Evolutionary conservation across 129 eudicot species (phyloP).

Genomic region (Kitagawia praeruptora): DNA sequence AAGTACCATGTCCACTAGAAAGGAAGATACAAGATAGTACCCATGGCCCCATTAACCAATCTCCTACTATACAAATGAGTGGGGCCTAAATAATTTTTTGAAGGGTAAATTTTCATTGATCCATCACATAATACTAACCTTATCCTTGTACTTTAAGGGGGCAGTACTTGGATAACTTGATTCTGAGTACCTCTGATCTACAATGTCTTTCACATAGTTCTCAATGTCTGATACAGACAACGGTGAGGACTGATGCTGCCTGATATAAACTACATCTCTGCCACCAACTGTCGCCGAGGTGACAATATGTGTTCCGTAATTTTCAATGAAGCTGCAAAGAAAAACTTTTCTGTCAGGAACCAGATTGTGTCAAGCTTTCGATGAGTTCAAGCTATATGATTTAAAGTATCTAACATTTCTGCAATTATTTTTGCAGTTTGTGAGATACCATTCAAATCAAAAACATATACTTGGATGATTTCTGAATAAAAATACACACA

Average conservation of each 20-base stretch:
- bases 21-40: neutral
- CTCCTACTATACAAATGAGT: neutral
- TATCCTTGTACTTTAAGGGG: conserved; percentile 76
- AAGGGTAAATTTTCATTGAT: neutral
- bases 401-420: neutral
- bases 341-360: neutral
- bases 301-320: conserved; percentile 84
- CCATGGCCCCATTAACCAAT: neutral
- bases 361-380: neutral
- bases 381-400: neutral
- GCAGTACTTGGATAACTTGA: conserved; percentile 48
- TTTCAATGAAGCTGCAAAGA: conserved; percentile 80
- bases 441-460: neutral
- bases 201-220: conserved; percentile 69
- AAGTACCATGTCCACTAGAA: neutral
- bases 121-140: conserved; percentile 37
- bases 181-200: conserved; percentile 70
- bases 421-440: neutral
- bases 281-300: conserved; percentile 91
- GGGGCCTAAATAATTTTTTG: neutral
- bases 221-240: conserved; percentile 63
- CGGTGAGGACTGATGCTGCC: conserved; percentile 92
- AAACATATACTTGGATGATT: neutral
- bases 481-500: neutral
- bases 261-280: conserved; percentile 80